These are phyloP conservation scores for Xylariales sp. DNA, from an alignment of 2,329 filamentous ascomycete species.

Conservation along the genomic window DNA sequence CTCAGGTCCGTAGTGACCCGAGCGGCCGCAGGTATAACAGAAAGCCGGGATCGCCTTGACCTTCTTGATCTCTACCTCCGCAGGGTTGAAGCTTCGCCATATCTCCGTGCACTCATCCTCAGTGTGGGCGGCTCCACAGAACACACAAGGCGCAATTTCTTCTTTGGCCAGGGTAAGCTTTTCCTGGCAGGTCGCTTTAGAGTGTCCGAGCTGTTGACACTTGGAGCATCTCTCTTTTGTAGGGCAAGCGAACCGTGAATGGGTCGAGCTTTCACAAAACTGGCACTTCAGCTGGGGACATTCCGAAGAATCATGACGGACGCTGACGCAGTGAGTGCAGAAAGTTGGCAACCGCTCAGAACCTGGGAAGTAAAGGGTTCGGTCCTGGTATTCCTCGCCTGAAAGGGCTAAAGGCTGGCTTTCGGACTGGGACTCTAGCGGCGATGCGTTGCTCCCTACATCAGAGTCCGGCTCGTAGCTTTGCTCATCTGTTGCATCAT, in stretches of 20 bases:
- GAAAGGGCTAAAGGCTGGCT: too few relatives aligned
- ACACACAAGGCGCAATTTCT: slow-evolving; percentile 54
- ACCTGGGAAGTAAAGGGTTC: slow-evolving; percentile 48
- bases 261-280: slow-evolving; percentile 40
- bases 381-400: too few relatives aligned
- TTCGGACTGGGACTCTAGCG: too few relatives aligned
- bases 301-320: slow-evolving; percentile 37
- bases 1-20: slow-evolving; percentile 53
- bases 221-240: slow-evolving; percentile 47
- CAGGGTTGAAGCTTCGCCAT: slow-evolving; percentile 53
- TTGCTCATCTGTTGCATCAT: too few relatives aligned
- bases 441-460: too few relatives aligned
- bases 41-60: slow-evolving; percentile 45
- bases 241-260: slow-evolving; percentile 49
- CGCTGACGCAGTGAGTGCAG: slow-evolving; percentile 48
- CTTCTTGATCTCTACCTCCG: slow-evolving; percentile 35
- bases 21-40: slow-evolving; percentile 53
- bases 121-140: slow-evolving; percentile 56
- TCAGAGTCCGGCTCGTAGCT: too few relatives aligned
- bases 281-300: slow-evolving; percentile 45
- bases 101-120: slow-evolving; percentile 57
- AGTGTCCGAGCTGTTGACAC: slow-evolving; percentile 62
- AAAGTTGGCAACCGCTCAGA: slow-evolving; percentile 34
- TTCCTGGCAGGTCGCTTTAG: slow-evolving; percentile 45
- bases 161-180: slow-evolving; percentile 48